Percentiles rank a stretch among this genome's conserved stretches.
Conservation (phyloP, 1,139 yeast species). For the Blastobotrys malaysiensis region DNA sequence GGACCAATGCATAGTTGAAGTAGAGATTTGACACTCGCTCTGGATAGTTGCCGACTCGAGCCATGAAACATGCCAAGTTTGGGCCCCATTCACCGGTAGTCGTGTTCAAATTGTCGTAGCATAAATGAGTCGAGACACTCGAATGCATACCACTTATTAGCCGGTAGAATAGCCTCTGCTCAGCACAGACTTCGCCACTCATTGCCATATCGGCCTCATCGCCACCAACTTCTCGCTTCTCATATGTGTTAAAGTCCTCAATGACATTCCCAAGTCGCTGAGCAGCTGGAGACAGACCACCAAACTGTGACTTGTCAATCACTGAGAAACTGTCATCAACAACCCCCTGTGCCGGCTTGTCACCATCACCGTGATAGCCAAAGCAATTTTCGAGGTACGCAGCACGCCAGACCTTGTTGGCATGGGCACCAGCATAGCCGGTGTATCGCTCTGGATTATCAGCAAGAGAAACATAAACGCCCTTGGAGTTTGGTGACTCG, state of each 20-base stretch:
- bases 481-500: constrained; percentile 36
- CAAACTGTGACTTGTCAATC: background rate
- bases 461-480: constrained; percentile 80
- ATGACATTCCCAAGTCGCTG: constrained; percentile 20
- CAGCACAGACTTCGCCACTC: constrained; percentile 56
- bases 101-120: constrained; percentile 75
- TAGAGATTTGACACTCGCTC: constrained; percentile 87
- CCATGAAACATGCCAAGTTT: constrained; percentile 74
- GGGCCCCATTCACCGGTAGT: constrained; percentile 79
- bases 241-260: constrained; percentile 22
- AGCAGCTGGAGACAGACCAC: constrained; percentile 14
- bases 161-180: constrained; percentile 83
- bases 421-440: constrained; percentile 91
- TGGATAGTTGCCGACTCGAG: constrained; percentile 81
- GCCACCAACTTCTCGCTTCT: constrained; percentile 29
- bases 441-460: constrained; percentile 96
- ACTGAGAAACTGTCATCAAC: background rate
- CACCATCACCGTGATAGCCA: constrained; percentile 42
- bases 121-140: constrained; percentile 87
- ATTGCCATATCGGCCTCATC: constrained; percentile 28
- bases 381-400: constrained; percentile 91
- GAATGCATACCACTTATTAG: constrained; percentile 93
- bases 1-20: constrained; percentile 84
- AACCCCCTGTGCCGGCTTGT: constrained; percentile 7
- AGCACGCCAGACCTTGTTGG: constrained; percentile 88